Base-by-base conservation (phyloP, 371 early-diverging fungal species). In the Rhizopus delemar region DNA sequence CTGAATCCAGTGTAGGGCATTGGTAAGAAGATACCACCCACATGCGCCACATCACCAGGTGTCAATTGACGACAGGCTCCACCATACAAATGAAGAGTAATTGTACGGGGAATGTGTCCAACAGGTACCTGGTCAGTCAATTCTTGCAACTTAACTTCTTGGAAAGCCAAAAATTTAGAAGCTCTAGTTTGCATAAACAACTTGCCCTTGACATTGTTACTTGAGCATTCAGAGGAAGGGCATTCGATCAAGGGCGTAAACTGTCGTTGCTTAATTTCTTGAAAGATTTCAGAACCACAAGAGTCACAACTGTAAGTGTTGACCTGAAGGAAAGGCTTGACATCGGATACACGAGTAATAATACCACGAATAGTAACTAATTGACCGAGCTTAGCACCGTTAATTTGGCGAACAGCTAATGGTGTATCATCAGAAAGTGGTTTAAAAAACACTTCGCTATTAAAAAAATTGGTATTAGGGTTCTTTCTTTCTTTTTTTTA, bases 201-300 rank as follows among this genome's bases (percentile, higher is more conserved):
- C 56, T 89, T 86, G 12, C 99, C 99, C 65, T 89, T 91, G 16
- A 88, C 73, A 36, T 86, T 85, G 71, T 96, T 95, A 33, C 74
- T 85, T 54, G 86, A 87, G 80, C 99, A 99, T 53, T 84, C 85
- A 52, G 83, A 85, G 29, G 93, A 91, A 35, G 80, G 82, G 78
- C 99, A 99, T 63, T 95, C 93, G n/a, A 86, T 84, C 35, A 98
- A 68, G 3, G 97, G 94, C 50, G 87, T 89, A 74, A 92, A 95
- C 56, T 89, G 87, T 54, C 86, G 83, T 45, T 82, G 73, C 38
- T 85, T 90, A 57, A 98, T 92, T 72, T 96, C 95, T 81, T 99
- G 98, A 78, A 97, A 99, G 51, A 95, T 90, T 80, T 99, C 99
- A 73, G 86, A 80, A 12, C 99, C 98, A 79, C 99, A 99, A 38